A percentile compares a stretch with the other conserved stretches of the same genome.
Conservation (phyloP, 2,329 filamentous ascomycete species). For the Eutypa lata region DNA sequence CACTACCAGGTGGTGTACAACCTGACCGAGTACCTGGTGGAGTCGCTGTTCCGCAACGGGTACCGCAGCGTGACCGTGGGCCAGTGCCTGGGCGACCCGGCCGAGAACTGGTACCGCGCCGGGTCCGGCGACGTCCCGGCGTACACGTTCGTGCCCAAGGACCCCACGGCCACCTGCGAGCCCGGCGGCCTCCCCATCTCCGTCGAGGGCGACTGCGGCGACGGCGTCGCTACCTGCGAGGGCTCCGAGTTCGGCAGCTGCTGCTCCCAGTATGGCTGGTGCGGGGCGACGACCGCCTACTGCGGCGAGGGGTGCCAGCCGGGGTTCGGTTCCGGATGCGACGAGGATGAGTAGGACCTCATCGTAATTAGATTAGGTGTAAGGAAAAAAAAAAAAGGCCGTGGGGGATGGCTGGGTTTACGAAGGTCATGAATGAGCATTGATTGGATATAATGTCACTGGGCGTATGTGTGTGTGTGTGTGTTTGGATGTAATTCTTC, state of each 20-base stretch:
- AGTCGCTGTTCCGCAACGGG: slow-evolving; percentile 38
- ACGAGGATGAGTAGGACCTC: too few species aligned
- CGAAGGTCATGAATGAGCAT: too few species aligned
- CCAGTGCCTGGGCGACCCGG: slow-evolving; percentile 50
- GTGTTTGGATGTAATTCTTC: not conserved
- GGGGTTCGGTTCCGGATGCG: slow-evolving; percentile 27
- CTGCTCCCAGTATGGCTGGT: slow-evolving; percentile 32
- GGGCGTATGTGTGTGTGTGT: not conserved
- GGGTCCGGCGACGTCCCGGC: slow-evolving; percentile 22
- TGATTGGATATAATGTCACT: not conserved
- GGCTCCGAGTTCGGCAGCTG: slow-evolving; percentile 28
- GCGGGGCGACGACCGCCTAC: slow-evolving; percentile 37
- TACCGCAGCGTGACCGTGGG: slow-evolving; percentile 50
- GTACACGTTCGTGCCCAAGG: slow-evolving; percentile 23
- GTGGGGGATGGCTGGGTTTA: too few species aligned
- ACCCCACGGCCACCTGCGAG: slow-evolving; percentile 26
- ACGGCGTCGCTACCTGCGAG: slow-evolving; percentile 23
- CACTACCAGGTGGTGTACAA: slow-evolving; percentile 45
- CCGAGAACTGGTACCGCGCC: slow-evolving; percentile 50
- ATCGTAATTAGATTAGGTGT: too few species aligned
- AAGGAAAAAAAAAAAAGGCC: too few species aligned
- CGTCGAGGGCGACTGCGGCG: slow-evolving; percentile 22
- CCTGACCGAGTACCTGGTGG: slow-evolving; percentile 42
- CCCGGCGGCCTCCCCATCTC: slow-evolving; percentile 12
- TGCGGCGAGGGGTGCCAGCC: slow-evolving; percentile 37